phyloP scores from a whole-genome alignment of 768 basidiomycete genomes.

The Rhizopogon vinicolor region DNA sequence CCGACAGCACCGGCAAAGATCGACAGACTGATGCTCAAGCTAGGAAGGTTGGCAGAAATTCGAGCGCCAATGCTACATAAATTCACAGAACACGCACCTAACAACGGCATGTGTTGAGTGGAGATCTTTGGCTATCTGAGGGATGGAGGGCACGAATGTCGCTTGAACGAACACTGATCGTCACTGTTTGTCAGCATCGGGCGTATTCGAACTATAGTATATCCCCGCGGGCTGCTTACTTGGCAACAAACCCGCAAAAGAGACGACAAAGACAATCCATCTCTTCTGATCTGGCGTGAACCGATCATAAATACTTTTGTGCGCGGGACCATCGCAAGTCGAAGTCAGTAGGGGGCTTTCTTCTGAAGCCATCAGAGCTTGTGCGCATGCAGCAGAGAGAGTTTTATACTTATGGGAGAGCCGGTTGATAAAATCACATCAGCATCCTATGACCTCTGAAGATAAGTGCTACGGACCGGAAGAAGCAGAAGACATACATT shows the following conservation, averaged over 20 bases:
- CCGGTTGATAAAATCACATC: too few species aligned
- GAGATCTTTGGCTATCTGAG: slow-evolving; percentile 60
- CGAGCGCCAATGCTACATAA: background rate
- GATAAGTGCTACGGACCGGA: too few species aligned
- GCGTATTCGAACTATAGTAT: background rate
- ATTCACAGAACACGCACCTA: slow-evolving; percentile 30
- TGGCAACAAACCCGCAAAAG: slow-evolving; percentile 53
- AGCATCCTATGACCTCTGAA: too few species aligned
- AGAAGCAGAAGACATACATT: too few species aligned
- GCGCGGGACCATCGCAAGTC: background rate
- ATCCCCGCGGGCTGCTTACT: slow-evolving; percentile 31
- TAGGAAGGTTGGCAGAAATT: slow-evolving; percentile 4
- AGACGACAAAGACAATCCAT: slow-evolving; percentile 47
- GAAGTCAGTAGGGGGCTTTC: background rate
- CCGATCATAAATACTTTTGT: slow-evolving; percentile 16
- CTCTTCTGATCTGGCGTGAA: slow-evolving; percentile 48
- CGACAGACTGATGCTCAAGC: slow-evolving; percentile 44
- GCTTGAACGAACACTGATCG: slow-evolving; percentile 37
- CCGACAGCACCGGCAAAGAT: slow-evolving; percentile 39
- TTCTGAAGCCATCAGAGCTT: background rate
- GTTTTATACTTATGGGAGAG: too few species aligned
- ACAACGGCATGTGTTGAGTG: slow-evolving; percentile 50
- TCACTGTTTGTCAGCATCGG: background rate
- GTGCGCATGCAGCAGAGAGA: too few species aligned
- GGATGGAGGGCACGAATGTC: slow-evolving; percentile 65